Base-by-base conservation (phyloP, 257 asterid species). In the Nicotiana undulata region DNA sequence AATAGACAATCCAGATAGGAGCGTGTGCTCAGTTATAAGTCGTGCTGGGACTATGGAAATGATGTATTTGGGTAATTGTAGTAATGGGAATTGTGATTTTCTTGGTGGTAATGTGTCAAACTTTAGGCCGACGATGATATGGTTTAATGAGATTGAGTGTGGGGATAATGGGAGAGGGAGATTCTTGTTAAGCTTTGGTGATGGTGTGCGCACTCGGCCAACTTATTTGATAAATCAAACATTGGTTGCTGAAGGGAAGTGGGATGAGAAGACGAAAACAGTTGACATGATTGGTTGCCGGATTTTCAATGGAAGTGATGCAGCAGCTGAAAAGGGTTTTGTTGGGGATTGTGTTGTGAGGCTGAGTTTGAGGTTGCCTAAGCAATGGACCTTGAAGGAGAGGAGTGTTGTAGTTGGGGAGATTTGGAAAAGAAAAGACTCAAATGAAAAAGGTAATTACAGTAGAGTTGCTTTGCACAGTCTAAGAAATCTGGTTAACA, bases 261-360 rank as follows among this genome's bases (percentile, higher is more conserved):
- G 97, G 97, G 90, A 95, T 51, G 75, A 32, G 60, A 82, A 86
- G 90, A 90, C 84, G 22, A 93, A 74, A 85, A 88, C 92, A 88
- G 91, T 95, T 76, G 86, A 93, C 86, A 86, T 93, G 95, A 90
- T 91, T 85, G 98, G 88, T n/a, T 95, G 99, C 82, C 90, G 88
- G 75, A 90, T 93, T 75, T 87, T 86, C 67, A 88, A 86, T 83
- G 90, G 87, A 79, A 84, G 88, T 63, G 88, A 87, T 68, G 91
- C 85, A 20, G 17, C 59, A 29, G 17, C 59, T 32, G 58, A 24
- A 59, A 60, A 79, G 80, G 89, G 89, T 72, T 88, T 79, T 56
- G 89, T 86, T 80, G 93, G 92, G 80, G 97, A 92, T 82, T 95
- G 99, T 84, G 80, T 86, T 79, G 85, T 95, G 70, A 88, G 95